phyloP scores from a whole-genome alignment of 805 yeast genomes.

The Candida methanosorbosa region DNA sequence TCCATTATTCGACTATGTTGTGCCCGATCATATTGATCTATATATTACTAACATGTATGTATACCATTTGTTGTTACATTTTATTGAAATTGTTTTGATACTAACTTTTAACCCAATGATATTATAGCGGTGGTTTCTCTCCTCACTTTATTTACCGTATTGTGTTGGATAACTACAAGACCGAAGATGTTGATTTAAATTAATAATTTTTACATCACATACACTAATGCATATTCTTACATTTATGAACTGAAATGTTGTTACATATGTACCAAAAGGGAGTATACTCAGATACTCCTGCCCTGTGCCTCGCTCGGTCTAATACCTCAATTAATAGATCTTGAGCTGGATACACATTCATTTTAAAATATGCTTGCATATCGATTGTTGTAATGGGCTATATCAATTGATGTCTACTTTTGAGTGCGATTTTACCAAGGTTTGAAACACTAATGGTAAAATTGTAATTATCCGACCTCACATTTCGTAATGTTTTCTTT shows the following conservation, averaged over 20 bases:
- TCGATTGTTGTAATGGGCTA: slow-evolving; percentile 35
- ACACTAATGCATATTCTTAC: not conserved
- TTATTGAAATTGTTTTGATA: slow-evolving; percentile 1
- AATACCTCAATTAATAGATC: slow-evolving; percentile 24
- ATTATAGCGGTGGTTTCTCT: slow-evolving; percentile 72
- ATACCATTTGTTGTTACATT: slow-evolving; percentile 1
- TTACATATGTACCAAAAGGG: not conserved
- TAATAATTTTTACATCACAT: too few relatives aligned
- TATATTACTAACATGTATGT: slow-evolving; percentile 76
- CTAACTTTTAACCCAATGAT: slow-evolving; percentile 1
- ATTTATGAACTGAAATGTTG: too few relatives aligned
- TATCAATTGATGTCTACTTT: slow-evolving; percentile 34
- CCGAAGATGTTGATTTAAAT: slow-evolving; percentile 65
- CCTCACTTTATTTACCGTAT: slow-evolving; percentile 94
- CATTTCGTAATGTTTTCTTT: too few relatives aligned
- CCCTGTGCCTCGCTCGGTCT: slow-evolving; percentile 65
- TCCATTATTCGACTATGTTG: slow-evolving; percentile 83
- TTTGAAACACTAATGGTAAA: slow-evolving; percentile 21
- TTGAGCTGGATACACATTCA: slow-evolving; percentile 51
- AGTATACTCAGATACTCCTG: slow-evolving; percentile 8
- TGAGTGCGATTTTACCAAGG: slow-evolving; percentile 50
- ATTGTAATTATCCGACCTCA: slow-evolving; percentile 31
- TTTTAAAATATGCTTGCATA: not conserved
- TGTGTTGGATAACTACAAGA: slow-evolving; percentile 87
- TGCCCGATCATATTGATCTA: slow-evolving; percentile 91